Conservation (phyloP, 306 rosid species). For the Hippophae tibetana region DNA sequence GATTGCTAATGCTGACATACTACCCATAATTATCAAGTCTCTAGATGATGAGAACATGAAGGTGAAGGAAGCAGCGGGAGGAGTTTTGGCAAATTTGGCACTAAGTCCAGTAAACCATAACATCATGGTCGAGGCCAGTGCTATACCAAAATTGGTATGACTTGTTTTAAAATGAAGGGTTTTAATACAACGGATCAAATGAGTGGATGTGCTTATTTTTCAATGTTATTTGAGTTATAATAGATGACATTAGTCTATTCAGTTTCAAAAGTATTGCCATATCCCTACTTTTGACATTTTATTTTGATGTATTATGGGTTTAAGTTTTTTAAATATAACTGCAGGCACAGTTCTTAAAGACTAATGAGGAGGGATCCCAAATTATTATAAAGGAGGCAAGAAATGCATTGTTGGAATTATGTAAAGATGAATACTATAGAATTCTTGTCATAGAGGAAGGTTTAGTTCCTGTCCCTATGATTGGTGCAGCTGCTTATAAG, state of each 20-base stretch:
- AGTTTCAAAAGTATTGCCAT: not conserved
- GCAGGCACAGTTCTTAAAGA: conserved; percentile 54
- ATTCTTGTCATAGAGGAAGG: conserved; percentile 87
- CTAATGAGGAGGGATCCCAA: conserved; percentile 42
- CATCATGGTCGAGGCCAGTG: conserved; percentile 75
- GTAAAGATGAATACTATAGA: conserved; percentile 55
- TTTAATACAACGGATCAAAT: conserved; percentile 8
- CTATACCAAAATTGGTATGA: conserved; percentile 74
- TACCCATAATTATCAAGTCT: conserved; percentile 51
- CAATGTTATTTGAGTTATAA: conserved; percentile 1
- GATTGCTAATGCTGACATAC: conserved; percentile 41
- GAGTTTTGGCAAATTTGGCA: conserved; percentile 75
- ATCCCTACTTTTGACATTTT: conserved; percentile 10
- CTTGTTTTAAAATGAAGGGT: conserved; percentile 15
- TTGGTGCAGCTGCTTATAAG: conserved; percentile 72
- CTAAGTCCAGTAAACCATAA: conserved; percentile 46
- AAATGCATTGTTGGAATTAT: conserved; percentile 68
- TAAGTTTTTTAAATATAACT: conserved; percentile 16
- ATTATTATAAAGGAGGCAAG: conserved; percentile 68
- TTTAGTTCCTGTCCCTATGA: conserved; percentile 70
- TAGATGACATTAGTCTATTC: not conserved
- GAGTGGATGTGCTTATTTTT: conserved; percentile 13
- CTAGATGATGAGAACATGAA: conserved; percentile 62
- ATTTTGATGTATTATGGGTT: conserved; percentile 5
- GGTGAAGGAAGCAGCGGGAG: conserved; percentile 82